Conservation (phyloP, 2,329 filamentous ascomycete genomes). For the Hymenoscyphus infarciens region DNA sequence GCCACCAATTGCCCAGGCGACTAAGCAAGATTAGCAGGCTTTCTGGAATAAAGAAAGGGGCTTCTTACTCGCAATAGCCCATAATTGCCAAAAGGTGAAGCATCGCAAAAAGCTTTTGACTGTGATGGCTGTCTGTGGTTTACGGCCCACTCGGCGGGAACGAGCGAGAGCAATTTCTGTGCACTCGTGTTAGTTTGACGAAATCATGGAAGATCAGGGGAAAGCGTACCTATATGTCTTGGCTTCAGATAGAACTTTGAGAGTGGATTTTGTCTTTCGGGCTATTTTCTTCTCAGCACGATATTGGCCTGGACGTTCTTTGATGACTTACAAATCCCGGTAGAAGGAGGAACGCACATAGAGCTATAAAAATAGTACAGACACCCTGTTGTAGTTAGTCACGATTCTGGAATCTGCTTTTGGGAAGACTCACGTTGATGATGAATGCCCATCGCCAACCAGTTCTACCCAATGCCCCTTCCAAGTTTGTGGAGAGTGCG, state of each 20-base stretch:
- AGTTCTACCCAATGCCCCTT: conserved; percentile 16
- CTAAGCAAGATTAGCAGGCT: too few species aligned
- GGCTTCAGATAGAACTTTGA: conserved; percentile 1
- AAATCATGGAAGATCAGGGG: too few species aligned
- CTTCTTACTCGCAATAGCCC: conserved; percentile 35
- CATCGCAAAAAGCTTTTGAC: conserved; percentile 43
- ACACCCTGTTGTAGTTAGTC: conserved; percentile 24
- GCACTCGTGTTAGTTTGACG: too few species aligned
- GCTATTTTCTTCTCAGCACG: conserved; percentile 35
- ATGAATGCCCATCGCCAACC: conserved; percentile 40
- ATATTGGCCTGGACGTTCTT: conserved; percentile 41
- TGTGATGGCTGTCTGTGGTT: neutral
- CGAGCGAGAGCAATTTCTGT: neutral
- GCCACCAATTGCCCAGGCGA: conserved; percentile 38
- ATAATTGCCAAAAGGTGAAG: conserved; percentile 44
- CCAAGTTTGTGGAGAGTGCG: conserved; percentile 34
- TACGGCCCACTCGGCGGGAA: neutral
- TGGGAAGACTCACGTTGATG: conserved; percentile 34
- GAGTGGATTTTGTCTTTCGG: conserved; percentile 2
- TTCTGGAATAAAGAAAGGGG: too few species aligned
- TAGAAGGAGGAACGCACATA: conserved; percentile 29
- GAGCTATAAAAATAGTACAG: conserved; percentile 31
- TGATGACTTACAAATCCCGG: conserved; percentile 20
- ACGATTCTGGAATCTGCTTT: too few species aligned
- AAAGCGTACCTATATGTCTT: neutral